Conservation (phyloP, 169 alveolate species). For the Eimeria tenella region DNA sequence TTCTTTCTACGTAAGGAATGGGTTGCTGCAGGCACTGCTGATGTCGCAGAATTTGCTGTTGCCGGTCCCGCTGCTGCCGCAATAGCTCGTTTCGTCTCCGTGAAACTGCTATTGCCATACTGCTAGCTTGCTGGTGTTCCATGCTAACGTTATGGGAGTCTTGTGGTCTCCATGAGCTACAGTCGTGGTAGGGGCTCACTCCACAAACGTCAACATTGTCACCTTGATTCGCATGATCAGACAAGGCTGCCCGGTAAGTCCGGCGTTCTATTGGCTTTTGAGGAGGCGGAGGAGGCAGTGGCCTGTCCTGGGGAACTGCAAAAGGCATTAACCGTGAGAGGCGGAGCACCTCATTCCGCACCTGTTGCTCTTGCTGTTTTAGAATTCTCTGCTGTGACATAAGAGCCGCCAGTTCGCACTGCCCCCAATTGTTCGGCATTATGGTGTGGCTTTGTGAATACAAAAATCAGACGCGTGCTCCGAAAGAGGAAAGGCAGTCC, state of each 20-base stretch:
- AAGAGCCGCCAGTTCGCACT: conserved; percentile 32
- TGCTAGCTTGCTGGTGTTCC: neutral
- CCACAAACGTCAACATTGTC: neutral
- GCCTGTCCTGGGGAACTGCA: conserved; percentile 15
- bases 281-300: conserved; percentile 68
- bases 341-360: conserved; percentile 45
- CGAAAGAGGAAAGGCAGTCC: neutral
- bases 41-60: conserved; percentile 46
- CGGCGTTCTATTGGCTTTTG: conserved; percentile 61
- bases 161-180: neutral
- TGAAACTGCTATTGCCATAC: conserved; percentile 60
- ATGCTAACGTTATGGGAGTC: neutral
- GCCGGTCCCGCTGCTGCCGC: conserved; percentile 59
- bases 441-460: neutral
- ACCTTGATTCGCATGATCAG: neutral
- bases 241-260: neutral
- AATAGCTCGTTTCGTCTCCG: conserved; percentile 38
- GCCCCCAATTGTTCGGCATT: neutral
- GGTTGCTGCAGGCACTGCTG: conserved; percentile 1
- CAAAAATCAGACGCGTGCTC: neutral
- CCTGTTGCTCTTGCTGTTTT: conserved; percentile 60
- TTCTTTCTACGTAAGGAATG: neutral
- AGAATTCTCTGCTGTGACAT: conserved; percentile 49
- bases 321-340: neutral
- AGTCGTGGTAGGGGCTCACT: neutral